Evolutionary conservation across 345 rosid species (phyloP).

Genomic region (Lepidium aucheri): DNA sequence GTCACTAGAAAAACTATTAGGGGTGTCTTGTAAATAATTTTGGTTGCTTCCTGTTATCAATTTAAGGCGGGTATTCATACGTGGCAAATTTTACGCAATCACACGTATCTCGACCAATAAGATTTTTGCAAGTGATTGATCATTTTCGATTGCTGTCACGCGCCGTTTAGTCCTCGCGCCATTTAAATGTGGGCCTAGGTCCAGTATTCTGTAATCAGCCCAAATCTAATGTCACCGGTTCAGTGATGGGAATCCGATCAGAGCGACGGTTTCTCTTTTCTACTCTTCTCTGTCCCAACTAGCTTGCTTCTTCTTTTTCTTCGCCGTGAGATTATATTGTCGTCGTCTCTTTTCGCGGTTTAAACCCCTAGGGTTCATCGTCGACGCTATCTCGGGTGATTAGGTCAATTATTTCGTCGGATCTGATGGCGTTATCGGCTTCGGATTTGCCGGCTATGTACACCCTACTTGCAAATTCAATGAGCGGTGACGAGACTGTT

Average conservation of each 20-base stretch:
- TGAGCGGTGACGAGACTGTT: conserved; percentile 75
- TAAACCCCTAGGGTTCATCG: conserved; percentile 19
- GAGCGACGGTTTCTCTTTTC: conserved; percentile 6
- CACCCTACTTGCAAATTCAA: conserved; percentile 69
- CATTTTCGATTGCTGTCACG: background rate
- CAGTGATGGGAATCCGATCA: conserved; percentile 14
- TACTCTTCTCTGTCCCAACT: background rate
- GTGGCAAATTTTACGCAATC: conserved; percentile 35
- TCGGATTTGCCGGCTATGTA: conserved; percentile 81
- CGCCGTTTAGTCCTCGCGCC: background rate
- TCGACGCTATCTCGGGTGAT: background rate
- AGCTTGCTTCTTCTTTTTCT: background rate
- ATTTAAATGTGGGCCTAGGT: background rate
- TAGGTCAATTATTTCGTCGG: conserved; percentile 24
- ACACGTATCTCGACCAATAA: conserved; percentile 65
- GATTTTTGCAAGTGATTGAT: conserved; percentile 27
- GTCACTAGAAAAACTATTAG: background rate
- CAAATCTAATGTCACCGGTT: background rate
- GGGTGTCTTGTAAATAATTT: conserved; percentile 2
- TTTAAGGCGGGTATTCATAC: conserved; percentile 29
- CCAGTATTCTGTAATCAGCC: background rate
- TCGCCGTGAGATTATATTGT: conserved; percentile 14
- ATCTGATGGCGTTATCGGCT: conserved; percentile 80
- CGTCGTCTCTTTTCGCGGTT: background rate
- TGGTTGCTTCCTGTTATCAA: conserved; percentile 32